These are phyloP conservation scores for Termitomyces sp. DNA, from an alignment of 768 basidiomycete genomes.

Conservation along the genomic window DNA sequence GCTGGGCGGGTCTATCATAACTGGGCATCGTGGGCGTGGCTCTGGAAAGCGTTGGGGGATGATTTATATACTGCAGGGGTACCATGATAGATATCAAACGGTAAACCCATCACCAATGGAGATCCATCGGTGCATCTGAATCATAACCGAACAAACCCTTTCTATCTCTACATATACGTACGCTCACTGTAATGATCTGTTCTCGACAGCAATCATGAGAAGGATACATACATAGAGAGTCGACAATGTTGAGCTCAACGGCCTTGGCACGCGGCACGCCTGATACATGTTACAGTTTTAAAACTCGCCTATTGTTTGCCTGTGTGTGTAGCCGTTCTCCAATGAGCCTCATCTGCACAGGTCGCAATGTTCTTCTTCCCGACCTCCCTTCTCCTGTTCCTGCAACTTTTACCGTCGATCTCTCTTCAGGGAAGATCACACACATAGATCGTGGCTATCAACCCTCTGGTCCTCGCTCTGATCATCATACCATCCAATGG, in stretches of 20 bases:
- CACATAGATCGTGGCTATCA: constrained; percentile 37
- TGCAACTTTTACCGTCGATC: constrained; percentile 64
- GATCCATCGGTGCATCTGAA: constrained; percentile 3
- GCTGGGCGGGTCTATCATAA: constrained; percentile 12
- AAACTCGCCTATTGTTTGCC: background rate
- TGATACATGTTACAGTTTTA: no score
- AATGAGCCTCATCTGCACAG: constrained; percentile 38
- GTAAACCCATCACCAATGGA: background rate
- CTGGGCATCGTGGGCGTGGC: constrained; percentile 15
- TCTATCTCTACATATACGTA: no score
- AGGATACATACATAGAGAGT: no score
- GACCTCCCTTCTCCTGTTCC: constrained; percentile 43
- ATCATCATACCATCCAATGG: constrained; percentile 29
- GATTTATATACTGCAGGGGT: constrained; percentile 1
- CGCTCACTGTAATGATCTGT: background rate
- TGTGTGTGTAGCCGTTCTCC: background rate
- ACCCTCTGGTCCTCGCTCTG: constrained; percentile 24
- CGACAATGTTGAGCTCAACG: no score
- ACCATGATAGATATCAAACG: constrained; percentile 8
- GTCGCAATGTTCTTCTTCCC: constrained; percentile 58
- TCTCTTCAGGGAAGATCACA: constrained; percentile 55
- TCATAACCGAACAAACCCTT: no score
- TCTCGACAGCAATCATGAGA: background rate
- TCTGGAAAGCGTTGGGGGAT: background rate
- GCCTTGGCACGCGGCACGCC: no score